phyloP scores from a whole-genome alignment of 1,139 yeast species.

The Debaryomyces sp. region DNA sequence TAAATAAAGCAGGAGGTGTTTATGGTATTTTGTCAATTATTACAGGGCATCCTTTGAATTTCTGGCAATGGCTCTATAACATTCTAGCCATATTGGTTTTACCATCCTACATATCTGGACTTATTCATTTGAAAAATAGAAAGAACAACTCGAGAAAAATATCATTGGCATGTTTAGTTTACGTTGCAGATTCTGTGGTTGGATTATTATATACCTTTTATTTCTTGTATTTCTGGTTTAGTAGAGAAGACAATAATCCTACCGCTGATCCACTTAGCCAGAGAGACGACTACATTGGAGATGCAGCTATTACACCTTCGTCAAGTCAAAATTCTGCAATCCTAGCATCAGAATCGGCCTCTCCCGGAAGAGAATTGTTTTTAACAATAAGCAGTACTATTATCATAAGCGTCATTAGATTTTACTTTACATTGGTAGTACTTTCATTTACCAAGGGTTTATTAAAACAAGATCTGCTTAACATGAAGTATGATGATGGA shows the following conservation, averaged over 20 bases:
- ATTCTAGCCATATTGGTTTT: conserved; percentile 62
- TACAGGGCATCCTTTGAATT: conserved; percentile 86
- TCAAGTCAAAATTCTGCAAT: conserved; percentile 10
- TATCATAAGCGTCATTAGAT: conserved; percentile 52
- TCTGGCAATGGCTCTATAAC: conserved; percentile 84
- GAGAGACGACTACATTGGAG: background rate
- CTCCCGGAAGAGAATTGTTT: conserved; percentile 70
- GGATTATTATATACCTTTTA: conserved; percentile 72
- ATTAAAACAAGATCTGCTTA: conserved; percentile 35
- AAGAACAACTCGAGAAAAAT: conserved; percentile 42
- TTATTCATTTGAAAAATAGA: conserved; percentile 40
- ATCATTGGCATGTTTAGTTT: conserved; percentile 66
- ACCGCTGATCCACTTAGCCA: conserved; percentile 9
- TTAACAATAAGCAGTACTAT: conserved; percentile 63
- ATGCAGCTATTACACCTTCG: background rate
- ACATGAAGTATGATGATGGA: conserved; percentile 21
- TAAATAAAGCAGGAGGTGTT: conserved; percentile 88
- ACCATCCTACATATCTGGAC: conserved; percentile 69
- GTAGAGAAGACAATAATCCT: conserved; percentile 37
- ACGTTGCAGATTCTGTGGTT: conserved; percentile 64
- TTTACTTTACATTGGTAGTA: conserved; percentile 68
- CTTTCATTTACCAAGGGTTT: conserved; percentile 58
- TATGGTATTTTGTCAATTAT: conserved; percentile 85
- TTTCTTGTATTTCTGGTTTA: conserved; percentile 78
- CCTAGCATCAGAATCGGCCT: conserved; percentile 58